Conservation (phyloP, 208 protist species). For the Crithidia expoeki region DNA sequence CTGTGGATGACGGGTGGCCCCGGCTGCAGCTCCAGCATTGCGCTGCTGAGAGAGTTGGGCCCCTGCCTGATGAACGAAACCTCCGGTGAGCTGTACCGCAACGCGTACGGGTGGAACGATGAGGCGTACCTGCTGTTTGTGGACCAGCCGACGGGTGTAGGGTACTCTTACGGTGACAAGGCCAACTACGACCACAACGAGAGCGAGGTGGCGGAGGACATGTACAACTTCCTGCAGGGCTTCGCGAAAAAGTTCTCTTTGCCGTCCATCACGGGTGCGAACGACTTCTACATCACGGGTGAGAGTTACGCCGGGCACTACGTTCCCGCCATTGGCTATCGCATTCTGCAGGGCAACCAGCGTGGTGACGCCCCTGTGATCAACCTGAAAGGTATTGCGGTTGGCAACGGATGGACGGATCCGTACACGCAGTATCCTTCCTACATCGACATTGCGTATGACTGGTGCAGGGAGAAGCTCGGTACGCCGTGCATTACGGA, state of each 20-base stretch:
- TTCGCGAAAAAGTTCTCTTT: conserved; percentile 55
- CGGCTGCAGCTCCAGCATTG: conserved; percentile 81
- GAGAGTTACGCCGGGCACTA: conserved; percentile 88
- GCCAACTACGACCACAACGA: conserved; percentile 70
- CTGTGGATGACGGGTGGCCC: conserved; percentile 93
- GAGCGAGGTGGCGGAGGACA: conserved; percentile 75
- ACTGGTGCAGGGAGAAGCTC: too few relatives aligned
- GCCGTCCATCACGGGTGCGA: conserved; percentile 29
- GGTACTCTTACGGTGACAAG: conserved; percentile 75
- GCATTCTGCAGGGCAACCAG: conserved; percentile 44
- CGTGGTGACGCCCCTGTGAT: conserved; percentile 32
- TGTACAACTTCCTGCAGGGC: conserved; percentile 80
- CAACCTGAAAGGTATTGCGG: too few relatives aligned
- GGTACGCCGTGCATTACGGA: too few relatives aligned
- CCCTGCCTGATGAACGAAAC: conserved; percentile 73
- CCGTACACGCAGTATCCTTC: too few relatives aligned
- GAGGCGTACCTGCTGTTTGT: conserved; percentile 86
- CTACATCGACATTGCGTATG: too few relatives aligned
- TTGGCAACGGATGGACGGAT: too few relatives aligned
- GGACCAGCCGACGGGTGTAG: conserved; percentile 90
- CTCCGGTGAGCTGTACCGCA: conserved; percentile 44
- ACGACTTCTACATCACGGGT: conserved; percentile 76
- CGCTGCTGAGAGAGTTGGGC: conserved; percentile 77
- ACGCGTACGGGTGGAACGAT: conserved; percentile 82
- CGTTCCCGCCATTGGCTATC: conserved; percentile 53